Percentiles rank a stretch among this genome's conserved stretches.
These are phyloP conservation scores for Stachybotrys elegans DNA, from an alignment of 2,329 filamentous ascomycete genomes.

Conservation along the genomic window DNA sequence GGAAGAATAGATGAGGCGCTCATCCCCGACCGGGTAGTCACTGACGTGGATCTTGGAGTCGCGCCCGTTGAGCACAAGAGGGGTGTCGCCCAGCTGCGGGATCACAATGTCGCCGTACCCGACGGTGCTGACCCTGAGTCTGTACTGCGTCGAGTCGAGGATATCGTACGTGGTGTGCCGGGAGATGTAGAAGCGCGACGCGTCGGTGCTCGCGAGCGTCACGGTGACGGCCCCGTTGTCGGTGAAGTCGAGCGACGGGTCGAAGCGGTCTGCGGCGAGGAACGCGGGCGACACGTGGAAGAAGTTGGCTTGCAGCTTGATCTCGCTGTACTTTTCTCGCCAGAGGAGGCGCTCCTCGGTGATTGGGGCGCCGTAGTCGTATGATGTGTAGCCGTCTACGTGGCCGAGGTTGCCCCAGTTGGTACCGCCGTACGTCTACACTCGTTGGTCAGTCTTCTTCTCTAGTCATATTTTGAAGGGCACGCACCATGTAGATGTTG, in stretches of 20 bases:
- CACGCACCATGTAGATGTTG: constrained; percentile 64
- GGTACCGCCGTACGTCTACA: constrained; percentile 61
- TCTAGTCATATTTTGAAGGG: background rate
- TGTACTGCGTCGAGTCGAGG: constrained; percentile 49
- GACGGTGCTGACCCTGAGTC: constrained; percentile 51
- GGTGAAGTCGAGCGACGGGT: constrained; percentile 20
- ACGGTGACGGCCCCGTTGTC: constrained; percentile 42
- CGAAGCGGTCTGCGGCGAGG: constrained; percentile 44
- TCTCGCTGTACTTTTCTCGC: constrained; percentile 69
- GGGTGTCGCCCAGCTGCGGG: constrained; percentile 47
- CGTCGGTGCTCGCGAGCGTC: constrained; percentile 52
- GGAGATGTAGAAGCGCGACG: constrained; percentile 51
- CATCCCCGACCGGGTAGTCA: constrained; percentile 54
- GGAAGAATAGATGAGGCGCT: constrained; percentile 58
- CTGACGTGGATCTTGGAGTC: constrained; percentile 61
- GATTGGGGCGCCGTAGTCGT: constrained; percentile 47
- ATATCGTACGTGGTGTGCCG: constrained; percentile 58
- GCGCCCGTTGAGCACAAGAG: constrained; percentile 51
- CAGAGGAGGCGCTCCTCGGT: constrained; percentile 59
- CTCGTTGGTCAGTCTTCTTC: background rate
- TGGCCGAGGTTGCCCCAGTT: constrained; percentile 74
- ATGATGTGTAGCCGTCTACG: constrained; percentile 51
- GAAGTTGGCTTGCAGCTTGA: constrained; percentile 68
- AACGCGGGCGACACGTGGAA: constrained; percentile 63
- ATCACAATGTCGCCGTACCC: constrained; percentile 24